Evolutionary conservation across 257 asterid species (phyloP), one percentile per base, ranked within the genome.

Genomic region (Solanum clarkiae): DNA sequence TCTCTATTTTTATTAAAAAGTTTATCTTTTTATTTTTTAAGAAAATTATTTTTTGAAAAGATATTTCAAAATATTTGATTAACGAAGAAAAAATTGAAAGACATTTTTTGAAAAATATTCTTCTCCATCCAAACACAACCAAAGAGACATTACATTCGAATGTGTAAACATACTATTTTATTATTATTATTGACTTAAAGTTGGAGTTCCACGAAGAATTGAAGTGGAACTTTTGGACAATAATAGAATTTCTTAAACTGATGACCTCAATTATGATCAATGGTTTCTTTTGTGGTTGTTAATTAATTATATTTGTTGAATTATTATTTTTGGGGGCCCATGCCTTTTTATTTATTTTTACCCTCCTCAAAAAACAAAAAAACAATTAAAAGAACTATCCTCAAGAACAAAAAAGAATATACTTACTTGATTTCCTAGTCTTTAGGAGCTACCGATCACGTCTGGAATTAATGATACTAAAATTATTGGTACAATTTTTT

Each of bases 181-280:
- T 55, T 55, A 17, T 17, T 57, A 59, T 53, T 66, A 66, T 45
- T 72, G 36, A 72, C 57, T 10, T 74, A 13, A n/a, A 74, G 42
- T 74, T 74, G 59, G 42, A 74, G 59, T 74, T 74, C 59, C 60
- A 47, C 22, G 42, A 45, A 45, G n/a, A 57, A 74, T n/a, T 74
- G 81, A 45, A 45, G 80, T 72, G 80, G 26, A 45, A 72, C 6
- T 45, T 10, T 72, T 72, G 56, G 80, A 72, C 40, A n/a, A 45
- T n/a, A 45, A 4, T 72, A 6, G 7, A 10, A 12, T 72, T 70
- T 22, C 12, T n/a, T 45, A 72, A 11, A 72, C 44, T 44, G 36
- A 72, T 72, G 51, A 44, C 80, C 56, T 11, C 80, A 42, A 71
- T 20, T 7, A 13, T n/a, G 40, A 12, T 56, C 80, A 22, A 72